Percentiles rank a stretch among this genome's conserved stretches.
Evolutionary conservation across 1,139 yeast genomes (phyloP).

Genomic region (Protomyces arabidopsidicola): DNA sequence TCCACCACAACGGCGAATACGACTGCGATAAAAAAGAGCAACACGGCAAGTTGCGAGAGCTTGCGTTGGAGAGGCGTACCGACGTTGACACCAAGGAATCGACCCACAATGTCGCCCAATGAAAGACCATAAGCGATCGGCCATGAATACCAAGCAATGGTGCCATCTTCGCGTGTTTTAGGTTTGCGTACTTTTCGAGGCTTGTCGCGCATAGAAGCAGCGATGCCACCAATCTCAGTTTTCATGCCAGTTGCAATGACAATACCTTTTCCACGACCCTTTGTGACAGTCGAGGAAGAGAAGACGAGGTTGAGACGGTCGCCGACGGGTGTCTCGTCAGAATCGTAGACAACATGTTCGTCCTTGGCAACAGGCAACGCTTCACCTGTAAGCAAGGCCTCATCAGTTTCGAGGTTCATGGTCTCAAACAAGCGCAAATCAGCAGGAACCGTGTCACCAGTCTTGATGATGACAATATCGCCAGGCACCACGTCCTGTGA

Average conservation of each 20-base stretch:
- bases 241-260: conserved; percentile 60
- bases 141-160: conserved; percentile 25
- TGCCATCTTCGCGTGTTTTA: conserved; percentile 20
- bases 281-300: conserved; percentile 65
- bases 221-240: conserved; percentile 76
- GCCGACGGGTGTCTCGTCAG: conserved; percentile 57
- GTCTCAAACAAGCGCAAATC: conserved; percentile 59
- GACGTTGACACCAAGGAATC: conserved; percentile 35
- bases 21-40: conserved; percentile 66
- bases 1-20: conserved; percentile 71
- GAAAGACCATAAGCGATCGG: conserved; percentile 26
- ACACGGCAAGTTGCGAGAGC: conserved; percentile 65
- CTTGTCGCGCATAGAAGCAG: conserved; percentile 45
- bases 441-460: conserved; percentile 79
- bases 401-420: conserved; percentile 73
- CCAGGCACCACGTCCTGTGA: conserved; percentile 76
- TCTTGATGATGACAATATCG: conserved; percentile 59
- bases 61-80: conserved; percentile 75
- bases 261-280: conserved; percentile 72
- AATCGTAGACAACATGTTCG: conserved; percentile 45
- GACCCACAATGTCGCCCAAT: conserved; percentile 27
- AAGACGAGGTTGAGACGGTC: conserved; percentile 71
- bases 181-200: conserved; percentile 7
- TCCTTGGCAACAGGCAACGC: conserved; percentile 68
- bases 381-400: conserved; percentile 76